phyloP scores from a whole-genome alignment of 2,329 filamentous ascomycete species.

The Colletotrichum sp. region DNA sequence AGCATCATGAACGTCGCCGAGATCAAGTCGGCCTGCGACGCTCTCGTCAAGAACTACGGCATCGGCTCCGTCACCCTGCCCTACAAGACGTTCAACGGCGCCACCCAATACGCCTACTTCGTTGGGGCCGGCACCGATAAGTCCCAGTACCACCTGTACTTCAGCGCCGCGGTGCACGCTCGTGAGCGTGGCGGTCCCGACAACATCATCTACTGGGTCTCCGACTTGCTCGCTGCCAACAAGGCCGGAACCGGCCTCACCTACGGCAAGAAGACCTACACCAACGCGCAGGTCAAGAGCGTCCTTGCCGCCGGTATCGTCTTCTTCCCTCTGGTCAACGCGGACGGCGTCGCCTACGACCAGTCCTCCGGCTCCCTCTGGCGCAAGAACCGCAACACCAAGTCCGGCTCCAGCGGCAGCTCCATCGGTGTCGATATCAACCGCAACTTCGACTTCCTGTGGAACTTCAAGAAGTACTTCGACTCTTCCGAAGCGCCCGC shows the following conservation, averaged over 20 bases:
- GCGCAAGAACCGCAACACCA: constrained; percentile 59
- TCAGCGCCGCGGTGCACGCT: constrained; percentile 60
- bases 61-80: constrained; percentile 47
- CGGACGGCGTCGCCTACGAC: constrained; percentile 58
- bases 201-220: constrained; percentile 61
- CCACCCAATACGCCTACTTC: constrained; percentile 24
- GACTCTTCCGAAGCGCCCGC: constrained; percentile 39
- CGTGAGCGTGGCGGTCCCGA: constrained; percentile 64
- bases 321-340: constrained; percentile 57
- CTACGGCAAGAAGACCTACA: constrained; percentile 58
- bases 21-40: constrained; percentile 47
- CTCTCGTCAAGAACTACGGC: constrained; percentile 44
- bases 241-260: constrained; percentile 51
- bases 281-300: constrained; percentile 53
- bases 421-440: constrained; percentile 57
- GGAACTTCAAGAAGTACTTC: constrained; percentile 55
- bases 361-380: constrained; percentile 55
- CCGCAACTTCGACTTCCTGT: constrained; percentile 63
- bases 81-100: constrained; percentile 44
- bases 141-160: constrained; percentile 50
- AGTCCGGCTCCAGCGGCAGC: background rate
- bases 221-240: constrained; percentile 60
- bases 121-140: constrained; percentile 26
- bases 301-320: constrained; percentile 59
- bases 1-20: constrained; percentile 51